Conservation (phyloP, 768 basidiomycete genomes). For the Mycena maculata region DNA sequence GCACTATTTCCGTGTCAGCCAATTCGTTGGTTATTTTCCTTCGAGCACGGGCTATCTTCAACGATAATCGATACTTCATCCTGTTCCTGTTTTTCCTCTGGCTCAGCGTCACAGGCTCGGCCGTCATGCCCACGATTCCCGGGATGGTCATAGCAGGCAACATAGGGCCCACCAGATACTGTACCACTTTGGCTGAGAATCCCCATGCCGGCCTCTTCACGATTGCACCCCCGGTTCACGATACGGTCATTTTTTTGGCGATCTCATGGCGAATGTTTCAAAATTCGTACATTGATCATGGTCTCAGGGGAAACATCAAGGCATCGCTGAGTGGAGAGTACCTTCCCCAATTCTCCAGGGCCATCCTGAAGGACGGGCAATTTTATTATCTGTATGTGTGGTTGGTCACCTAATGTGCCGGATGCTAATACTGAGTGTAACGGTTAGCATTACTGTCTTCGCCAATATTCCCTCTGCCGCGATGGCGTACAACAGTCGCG, state of each 20-base stretch:
- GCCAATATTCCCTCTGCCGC: constrained; percentile 43
- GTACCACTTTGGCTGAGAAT: constrained; percentile 39
- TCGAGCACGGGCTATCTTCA: constrained; percentile 50
- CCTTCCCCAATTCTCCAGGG: constrained; percentile 47
- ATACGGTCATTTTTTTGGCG: constrained; percentile 48
- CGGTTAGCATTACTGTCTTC: constrained; percentile 46
- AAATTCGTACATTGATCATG: constrained; percentile 27
- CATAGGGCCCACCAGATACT: constrained; percentile 49
- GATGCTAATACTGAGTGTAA: background rate
- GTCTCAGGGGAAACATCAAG: constrained; percentile 26
- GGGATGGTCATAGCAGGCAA: constrained; percentile 35
- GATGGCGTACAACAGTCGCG: constrained; percentile 33
- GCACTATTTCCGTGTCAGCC: constrained; percentile 30
- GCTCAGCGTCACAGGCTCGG: constrained; percentile 43
- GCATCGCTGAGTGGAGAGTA: constrained; percentile 37
- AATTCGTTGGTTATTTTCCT: constrained; percentile 53
- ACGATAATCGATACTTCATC: constrained; percentile 34
- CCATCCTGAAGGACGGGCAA: constrained; percentile 51
- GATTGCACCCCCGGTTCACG: constrained; percentile 45
- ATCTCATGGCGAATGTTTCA: constrained; percentile 45
- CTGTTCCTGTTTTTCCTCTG: constrained; percentile 45
- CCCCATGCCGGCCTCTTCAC: constrained; percentile 41
- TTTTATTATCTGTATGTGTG: constrained; percentile 51
- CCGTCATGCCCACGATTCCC: constrained; percentile 40
- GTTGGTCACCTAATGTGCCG: background rate